A percentile compares a stretch with the other conserved stretches of the same genome.
Conservation (phyloP, 768 basidiomycete species). For the Tricholoma sp. region DNA sequence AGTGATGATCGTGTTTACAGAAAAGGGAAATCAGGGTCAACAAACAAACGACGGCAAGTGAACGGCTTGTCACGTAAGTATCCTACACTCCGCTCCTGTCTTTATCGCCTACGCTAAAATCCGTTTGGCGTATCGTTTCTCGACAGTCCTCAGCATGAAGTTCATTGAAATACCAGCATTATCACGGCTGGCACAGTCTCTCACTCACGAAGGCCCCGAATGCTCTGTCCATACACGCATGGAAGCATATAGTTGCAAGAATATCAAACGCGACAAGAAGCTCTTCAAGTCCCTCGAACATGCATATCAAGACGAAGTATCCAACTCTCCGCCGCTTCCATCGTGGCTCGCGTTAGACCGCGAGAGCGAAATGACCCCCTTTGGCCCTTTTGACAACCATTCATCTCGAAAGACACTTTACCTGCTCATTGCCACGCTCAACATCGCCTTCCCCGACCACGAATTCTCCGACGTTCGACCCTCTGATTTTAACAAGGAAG, state of each 20-base stretch:
- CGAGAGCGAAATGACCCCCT: constrained; percentile 78
- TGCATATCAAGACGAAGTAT: constrained; percentile 77
- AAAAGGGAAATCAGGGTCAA: constrained; percentile 6
- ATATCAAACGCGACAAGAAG: constrained; percentile 94
- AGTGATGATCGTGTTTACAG: background rate
- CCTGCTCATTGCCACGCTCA: constrained; percentile 93
- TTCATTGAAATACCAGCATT: constrained; percentile 84
- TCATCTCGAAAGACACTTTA: constrained; percentile 88
- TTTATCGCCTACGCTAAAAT: background rate
- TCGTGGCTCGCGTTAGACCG: constrained; percentile 69
- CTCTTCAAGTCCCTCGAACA: constrained; percentile 90
- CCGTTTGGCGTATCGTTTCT: constrained; percentile 5
- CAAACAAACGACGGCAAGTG: constrained; percentile 15
- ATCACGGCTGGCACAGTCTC: constrained; percentile 67
- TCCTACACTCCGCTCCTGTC: background rate
- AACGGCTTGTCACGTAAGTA: background rate
- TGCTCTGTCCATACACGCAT: constrained; percentile 88
- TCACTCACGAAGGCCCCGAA: constrained; percentile 83
- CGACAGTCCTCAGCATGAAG: constrained; percentile 54
- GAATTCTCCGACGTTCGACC: constrained; percentile 93
- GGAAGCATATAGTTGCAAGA: constrained; percentile 97
- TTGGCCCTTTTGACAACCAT: constrained; percentile 86
- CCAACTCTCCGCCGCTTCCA: constrained; percentile 79
- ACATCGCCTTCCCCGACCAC: constrained; percentile 96
- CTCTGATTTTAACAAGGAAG: constrained; percentile 84